A percentile compares a stretch with the other conserved stretches of the same genome.
phyloP scores from a whole-genome alignment of 768 basidiomycete genomes.

The Boletellus ananiceps region DNA sequence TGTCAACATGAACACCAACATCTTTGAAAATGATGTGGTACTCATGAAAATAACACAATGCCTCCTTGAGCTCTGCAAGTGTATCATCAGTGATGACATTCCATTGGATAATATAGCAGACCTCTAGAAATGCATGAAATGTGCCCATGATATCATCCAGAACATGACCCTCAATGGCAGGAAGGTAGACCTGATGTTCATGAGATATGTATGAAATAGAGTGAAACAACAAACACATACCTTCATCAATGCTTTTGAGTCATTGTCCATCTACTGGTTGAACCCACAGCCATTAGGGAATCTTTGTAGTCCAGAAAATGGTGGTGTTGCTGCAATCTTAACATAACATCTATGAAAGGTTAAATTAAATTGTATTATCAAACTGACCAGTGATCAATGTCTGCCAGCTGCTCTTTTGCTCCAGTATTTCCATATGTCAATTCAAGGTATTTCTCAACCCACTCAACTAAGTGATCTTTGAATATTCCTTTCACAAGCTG shows the following conservation, averaged over 20 bases:
- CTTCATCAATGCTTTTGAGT: conserved; percentile 38
- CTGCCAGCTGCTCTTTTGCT: conserved; percentile 21
- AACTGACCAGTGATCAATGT: conserved; percentile 31
- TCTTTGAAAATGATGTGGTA: conserved; percentile 18
- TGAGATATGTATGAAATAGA: too few species aligned
- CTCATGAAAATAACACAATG: conserved; percentile 20
- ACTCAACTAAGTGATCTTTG: conserved; percentile 3
- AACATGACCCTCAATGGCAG: conserved; percentile 25
- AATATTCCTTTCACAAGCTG: background rate
- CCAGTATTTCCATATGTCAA: background rate
- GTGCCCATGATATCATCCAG: conserved; percentile 13
- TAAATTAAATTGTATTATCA: too few species aligned
- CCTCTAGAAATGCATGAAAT: conserved; percentile 15
- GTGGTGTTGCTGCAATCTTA: conserved; percentile 10
- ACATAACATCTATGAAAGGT: background rate
- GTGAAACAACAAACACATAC: conserved; percentile 7
- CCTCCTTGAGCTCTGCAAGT: conserved; percentile 14
- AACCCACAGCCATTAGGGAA: conserved; percentile 31
- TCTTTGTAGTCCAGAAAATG: conserved; percentile 25
- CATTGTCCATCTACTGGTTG: conserved; percentile 36
- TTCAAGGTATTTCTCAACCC: background rate
- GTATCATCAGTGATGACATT: conserved; percentile 16
- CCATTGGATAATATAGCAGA: conserved; percentile 7
- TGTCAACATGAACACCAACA: background rate
- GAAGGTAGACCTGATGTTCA: conserved; percentile 29